phyloP scores from a whole-genome alignment of 75 land plant genomes.

The Cryptomeria japonica region DNA sequence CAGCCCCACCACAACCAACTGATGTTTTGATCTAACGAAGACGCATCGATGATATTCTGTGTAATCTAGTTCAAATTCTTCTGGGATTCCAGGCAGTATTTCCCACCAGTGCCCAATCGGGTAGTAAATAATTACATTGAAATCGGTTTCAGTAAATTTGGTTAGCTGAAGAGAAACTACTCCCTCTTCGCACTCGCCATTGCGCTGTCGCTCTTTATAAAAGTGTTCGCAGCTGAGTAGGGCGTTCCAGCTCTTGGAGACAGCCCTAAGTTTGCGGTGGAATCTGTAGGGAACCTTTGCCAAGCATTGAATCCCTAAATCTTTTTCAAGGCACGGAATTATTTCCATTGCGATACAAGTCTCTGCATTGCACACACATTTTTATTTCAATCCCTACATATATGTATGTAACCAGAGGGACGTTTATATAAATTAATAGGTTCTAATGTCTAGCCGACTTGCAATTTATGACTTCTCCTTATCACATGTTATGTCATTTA shows the following conservation, averaged over 20 bases:
- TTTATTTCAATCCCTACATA: too few relatives aligned
- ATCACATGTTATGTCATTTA: too few relatives aligned
- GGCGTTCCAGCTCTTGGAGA: constrained; percentile 5
- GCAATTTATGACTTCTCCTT: too few relatives aligned
- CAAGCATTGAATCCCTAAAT: constrained; percentile 20
- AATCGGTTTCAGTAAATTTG: background rate
- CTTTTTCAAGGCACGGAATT: background rate
- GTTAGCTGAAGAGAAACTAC: background rate
- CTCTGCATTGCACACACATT: too few relatives aligned
- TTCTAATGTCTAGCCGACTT: too few relatives aligned
- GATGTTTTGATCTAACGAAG: background rate
- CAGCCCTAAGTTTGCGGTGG: constrained; percentile 2
- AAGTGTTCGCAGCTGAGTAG: constrained; percentile 1
- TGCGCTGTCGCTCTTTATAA: background rate
- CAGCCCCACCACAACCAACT: constrained; percentile 25
- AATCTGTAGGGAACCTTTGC: constrained; percentile 8
- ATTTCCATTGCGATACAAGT: background rate
- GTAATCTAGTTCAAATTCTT: background rate
- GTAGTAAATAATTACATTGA: background rate
- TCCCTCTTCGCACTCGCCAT: background rate
- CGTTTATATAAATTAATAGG: too few relatives aligned
- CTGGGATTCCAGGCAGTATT: background rate
- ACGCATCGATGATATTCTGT: background rate
- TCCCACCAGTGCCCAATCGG: background rate
- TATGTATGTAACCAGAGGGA: too few relatives aligned